Percentiles rank a stretch among this genome's conserved stretches.
phyloP scores from a whole-genome alignment of 2,329 filamentous ascomycete species.

The Ampelomyces quisqualis region DNA sequence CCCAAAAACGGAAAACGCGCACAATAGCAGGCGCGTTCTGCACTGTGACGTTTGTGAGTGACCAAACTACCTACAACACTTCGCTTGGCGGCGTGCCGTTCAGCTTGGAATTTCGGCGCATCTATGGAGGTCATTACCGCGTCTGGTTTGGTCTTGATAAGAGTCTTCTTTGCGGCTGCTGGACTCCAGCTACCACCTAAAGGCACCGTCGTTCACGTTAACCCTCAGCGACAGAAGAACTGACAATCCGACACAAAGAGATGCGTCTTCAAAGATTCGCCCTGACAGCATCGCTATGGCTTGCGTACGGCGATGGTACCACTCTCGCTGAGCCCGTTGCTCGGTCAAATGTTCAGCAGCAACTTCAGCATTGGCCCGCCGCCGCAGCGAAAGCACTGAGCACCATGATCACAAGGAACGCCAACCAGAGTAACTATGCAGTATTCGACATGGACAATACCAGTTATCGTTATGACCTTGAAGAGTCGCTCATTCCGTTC shows the following conservation, averaged over 20 bases:
- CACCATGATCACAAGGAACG: slow-evolving; percentile 32
- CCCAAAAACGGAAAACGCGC: too few species aligned
- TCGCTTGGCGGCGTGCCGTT: background rate
- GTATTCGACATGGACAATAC: slow-evolving; percentile 40
- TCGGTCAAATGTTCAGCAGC: slow-evolving; percentile 16
- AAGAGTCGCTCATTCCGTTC: slow-evolving; percentile 33
- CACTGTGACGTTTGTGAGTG: slow-evolving; percentile 2
- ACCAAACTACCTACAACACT: background rate
- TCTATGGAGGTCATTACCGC: slow-evolving; percentile 1
- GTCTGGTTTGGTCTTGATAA: background rate
- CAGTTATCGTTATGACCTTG: slow-evolving; percentile 33
- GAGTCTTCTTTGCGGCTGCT: background rate
- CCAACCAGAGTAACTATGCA: slow-evolving; percentile 35
- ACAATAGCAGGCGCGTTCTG: background rate
- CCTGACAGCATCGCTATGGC: slow-evolving; percentile 23
- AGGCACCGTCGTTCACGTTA: too few species aligned
- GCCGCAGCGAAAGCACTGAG: slow-evolving; percentile 29
- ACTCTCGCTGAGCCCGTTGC: background rate
- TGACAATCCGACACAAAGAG: too few species aligned
- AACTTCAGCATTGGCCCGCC: slow-evolving; percentile 31
- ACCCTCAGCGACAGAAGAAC: too few species aligned
- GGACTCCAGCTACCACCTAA: too few species aligned
- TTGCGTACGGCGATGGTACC: slow-evolving; percentile 19
- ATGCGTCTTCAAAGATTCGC: slow-evolving; percentile 6
- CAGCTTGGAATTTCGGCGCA: slow-evolving; percentile 2